Conservation (phyloP, 805 yeast species). For the Yamadazyma tumulicola region DNA sequence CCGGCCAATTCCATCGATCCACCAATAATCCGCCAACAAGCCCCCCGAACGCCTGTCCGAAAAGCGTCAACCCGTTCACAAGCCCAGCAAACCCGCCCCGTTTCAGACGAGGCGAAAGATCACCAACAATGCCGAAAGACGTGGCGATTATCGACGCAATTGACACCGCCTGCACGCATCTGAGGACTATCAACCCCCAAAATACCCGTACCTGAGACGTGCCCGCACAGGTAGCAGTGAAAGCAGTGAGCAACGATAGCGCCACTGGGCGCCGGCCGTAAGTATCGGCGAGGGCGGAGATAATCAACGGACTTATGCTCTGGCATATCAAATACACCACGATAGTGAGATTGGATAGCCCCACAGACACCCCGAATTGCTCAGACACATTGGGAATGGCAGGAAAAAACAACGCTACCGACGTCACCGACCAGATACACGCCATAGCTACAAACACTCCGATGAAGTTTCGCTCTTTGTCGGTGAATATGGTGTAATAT, state of each 20-base stretch:
- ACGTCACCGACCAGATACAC: constrained; percentile 62
- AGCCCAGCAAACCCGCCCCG: constrained; percentile 68
- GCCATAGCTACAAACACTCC: constrained; percentile 38
- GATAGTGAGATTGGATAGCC: constrained; percentile 61
- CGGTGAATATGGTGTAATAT: constrained; percentile 38
- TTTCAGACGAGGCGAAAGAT: constrained; percentile 56
- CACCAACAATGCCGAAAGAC: constrained; percentile 65
- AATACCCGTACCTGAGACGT: constrained; percentile 54
- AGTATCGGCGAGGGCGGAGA: constrained; percentile 63
- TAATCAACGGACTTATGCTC: constrained; percentile 66
- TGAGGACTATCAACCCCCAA: constrained; percentile 53
- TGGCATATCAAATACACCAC: constrained; percentile 72
- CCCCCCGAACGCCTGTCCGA: constrained; percentile 78
- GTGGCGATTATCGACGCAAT: constrained; percentile 71
- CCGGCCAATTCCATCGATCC: constrained; percentile 52
- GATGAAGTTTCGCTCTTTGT: constrained; percentile 37
- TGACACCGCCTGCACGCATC: constrained; percentile 70
- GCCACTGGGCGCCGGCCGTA: constrained; percentile 69
- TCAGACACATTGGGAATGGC: constrained; percentile 55
- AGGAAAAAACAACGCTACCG: constrained; percentile 76
- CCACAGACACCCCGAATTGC: constrained; percentile 52
- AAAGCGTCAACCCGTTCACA: constrained; percentile 54
- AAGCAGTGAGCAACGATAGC: constrained; percentile 48
- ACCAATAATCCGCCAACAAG: constrained; percentile 49
- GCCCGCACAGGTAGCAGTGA: constrained; percentile 57